Base-by-base conservation (phyloP, 2,329 filamentous ascomycete genomes). In the Thielaviopsis musarum region DNA sequence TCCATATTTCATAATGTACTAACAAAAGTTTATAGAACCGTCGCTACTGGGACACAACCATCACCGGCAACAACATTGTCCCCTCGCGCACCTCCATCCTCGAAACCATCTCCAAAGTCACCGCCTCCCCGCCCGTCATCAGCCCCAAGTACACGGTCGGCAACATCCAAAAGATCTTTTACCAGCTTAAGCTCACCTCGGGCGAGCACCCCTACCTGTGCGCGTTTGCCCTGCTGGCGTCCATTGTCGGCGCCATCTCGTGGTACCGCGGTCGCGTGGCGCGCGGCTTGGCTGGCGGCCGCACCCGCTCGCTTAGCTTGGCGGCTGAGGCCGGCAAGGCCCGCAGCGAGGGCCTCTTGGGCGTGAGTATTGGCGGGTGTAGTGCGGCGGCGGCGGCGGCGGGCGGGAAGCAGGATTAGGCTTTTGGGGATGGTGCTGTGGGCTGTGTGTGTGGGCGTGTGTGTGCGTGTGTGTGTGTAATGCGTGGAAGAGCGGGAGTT, bases 21-120 rank as follows among this genome's bases (percentile, higher is more conserved):
- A 65, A 77, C 67, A 58, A 19, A 24, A n/a, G n/a, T 21, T 22
- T 28, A 61, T 67, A 95, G 88, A 90, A 88, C 73, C 90, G 88
- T 66, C 84, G 87, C 64, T 98, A 95, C 74, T 98, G 93, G 93
- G 93, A 98, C 69, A 82, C 79, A 34, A 95, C 91, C 54, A 84
- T 86, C 62, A 93, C 88, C 2, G 91, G 91, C 64, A 91, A 93
- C 71, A 81, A 85, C 63, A 97, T 98, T 68, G 84, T 91, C 65
- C 85, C 91, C 58, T 93, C 87, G 26, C 85, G 93, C 63, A 91
- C 89, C 3, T 90, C 87, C 3, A 95, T 96, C 68, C 81, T 95
- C 63, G 91, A 95, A 72, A 95, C 90, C 15, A 75, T 91, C 59
- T 80, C 80, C 66, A 86, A 87, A 68, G 78, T 89, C 62, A 80